Evolutionary conservation across 805 yeast species (phyloP).

Genomic region (Saturnispora saitoi): DNA sequence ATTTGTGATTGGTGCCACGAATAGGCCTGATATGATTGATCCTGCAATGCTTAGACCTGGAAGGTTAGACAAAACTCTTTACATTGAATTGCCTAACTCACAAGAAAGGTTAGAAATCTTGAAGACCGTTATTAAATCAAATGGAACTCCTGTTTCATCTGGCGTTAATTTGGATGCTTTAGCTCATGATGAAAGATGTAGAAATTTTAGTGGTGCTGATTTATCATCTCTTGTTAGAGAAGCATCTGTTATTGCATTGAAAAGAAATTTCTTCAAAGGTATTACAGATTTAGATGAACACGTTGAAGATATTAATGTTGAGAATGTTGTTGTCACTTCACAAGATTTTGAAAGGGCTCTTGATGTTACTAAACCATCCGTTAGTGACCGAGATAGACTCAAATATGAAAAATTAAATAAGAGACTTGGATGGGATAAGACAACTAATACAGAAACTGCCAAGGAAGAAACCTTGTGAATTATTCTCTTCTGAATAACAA

Average conservation of each 20-base stretch:
- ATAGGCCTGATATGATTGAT: conserved; percentile 96
- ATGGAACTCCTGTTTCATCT: conserved; percentile 63
- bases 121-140: conserved; percentile 60
- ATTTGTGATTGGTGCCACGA: conserved; percentile 93
- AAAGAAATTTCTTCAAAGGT: conserved; percentile 54
- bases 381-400: conserved; percentile 71
- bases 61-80: conserved; percentile 84
- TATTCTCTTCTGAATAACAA: not conserved
- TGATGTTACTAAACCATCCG: conserved; percentile 76
- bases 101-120: conserved; percentile 77
- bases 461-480: conserved; percentile 7
- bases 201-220: conserved; percentile 95
- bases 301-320: conserved; percentile 19
- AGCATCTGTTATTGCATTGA: conserved; percentile 84
- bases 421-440: conserved; percentile 62
- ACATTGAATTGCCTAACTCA: conserved; percentile 78
- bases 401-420: conserved; percentile 70
- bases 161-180: conserved; percentile 53
- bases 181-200: conserved; percentile 71
- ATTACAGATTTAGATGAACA: conserved; percentile 41
- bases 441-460: conserved; percentile 9
- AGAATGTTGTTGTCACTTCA: conserved; percentile 43
- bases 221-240: conserved; percentile 85
- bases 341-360: conserved; percentile 69
- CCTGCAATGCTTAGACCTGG: conserved; percentile 98